Evolutionary conservation across 2,329 filamentous ascomycete genomes (phyloP), one percentile per base, ranked within the genome.

Genomic region (Albifimbria verrucaria): DNA sequence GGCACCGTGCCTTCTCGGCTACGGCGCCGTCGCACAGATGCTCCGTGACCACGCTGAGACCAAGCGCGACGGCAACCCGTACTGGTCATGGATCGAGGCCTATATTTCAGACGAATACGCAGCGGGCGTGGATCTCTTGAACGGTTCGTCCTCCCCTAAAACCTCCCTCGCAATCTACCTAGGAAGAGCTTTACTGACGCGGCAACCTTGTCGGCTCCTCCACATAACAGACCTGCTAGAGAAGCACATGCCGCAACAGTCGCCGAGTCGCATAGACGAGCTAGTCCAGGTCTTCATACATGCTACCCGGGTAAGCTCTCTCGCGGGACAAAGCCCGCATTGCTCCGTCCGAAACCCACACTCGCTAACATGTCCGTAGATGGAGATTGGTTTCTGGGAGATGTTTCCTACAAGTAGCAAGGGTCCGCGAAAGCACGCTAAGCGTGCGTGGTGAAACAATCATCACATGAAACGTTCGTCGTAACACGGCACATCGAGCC

Each of bases 61-160:
- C 32, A 76, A 76, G 56, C 77, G 78, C 39, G 77, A 87, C 12
- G 83, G 77, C 0, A 95, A 93, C 67, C 77, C 73, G 18, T 97
- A 96, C 73, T 94, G 89, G 87, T 81, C 85, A 45, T 97, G 93
- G 93, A 90, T 97, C 59, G 79, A 92, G 66, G 95, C 90, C 64
- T 97, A 97, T 65, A 82, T 89, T 17, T 88, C 86, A 2, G 86
- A 90, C 1, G 89, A 94, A 66, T 97, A 96, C 60, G 72, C 77
- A 1, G 77, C 85, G 56, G 89, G 90, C 6, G 89, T 95, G 51
- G 77, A 76, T 57, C 77, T 83, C 3, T 90, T 90, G 21, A 83
- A 80, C 51, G 84, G 89, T 90, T 73, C 70, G 80, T 67, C 12
- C 51, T 49, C 11, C 25, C 22, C 1, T 7, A 22, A 6, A n/a